Evolutionary conservation across 495 filamentous ascomycete species (phyloP).

Genomic region (Penicillium ochrochloron): DNA sequence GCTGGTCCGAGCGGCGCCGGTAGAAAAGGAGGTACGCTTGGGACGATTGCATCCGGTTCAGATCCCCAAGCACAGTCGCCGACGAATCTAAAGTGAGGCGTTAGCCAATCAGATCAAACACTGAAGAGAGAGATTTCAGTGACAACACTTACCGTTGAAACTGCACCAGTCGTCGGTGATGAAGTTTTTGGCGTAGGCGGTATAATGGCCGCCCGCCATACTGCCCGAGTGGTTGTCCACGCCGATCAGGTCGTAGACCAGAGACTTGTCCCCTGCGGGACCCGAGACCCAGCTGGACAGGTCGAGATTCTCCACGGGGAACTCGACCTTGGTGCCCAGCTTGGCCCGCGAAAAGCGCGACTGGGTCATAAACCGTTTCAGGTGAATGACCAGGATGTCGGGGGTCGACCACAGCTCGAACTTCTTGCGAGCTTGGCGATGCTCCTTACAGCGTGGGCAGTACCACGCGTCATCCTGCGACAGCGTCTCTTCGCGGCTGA

Average conservation of each 20-base stretch:
- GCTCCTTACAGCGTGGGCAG: conserved; percentile 92
- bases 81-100: conserved; percentile 62
- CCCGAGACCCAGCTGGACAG: conserved; percentile 76
- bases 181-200: conserved; percentile 90
- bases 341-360: conserved; percentile 77
- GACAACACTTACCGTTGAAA: conserved; percentile 76
- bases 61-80: conserved; percentile 44
- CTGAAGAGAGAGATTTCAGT: not conserved
- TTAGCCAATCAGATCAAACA: conserved; percentile 22
- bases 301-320: conserved; percentile 86
- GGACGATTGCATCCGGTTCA: conserved; percentile 41
- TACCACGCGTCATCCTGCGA: conserved; percentile 97
- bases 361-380: conserved; percentile 82
- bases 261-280: conserved; percentile 74
- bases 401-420: conserved; percentile 96
- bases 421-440: conserved; percentile 89
- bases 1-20: conserved; percentile 74
- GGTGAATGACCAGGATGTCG: conserved; percentile 90
- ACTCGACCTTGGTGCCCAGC: conserved; percentile 88
- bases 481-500: conserved; percentile 86
- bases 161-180: conserved; percentile 84
- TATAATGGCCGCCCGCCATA: conserved; percentile 93
- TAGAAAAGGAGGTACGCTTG: conserved; percentile 96
- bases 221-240: conserved; percentile 96
- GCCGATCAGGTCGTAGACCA: conserved; percentile 89